Conservation (phyloP, 2,329 filamentous ascomycete genomes). For the Aspergillus fischeri region DNA sequence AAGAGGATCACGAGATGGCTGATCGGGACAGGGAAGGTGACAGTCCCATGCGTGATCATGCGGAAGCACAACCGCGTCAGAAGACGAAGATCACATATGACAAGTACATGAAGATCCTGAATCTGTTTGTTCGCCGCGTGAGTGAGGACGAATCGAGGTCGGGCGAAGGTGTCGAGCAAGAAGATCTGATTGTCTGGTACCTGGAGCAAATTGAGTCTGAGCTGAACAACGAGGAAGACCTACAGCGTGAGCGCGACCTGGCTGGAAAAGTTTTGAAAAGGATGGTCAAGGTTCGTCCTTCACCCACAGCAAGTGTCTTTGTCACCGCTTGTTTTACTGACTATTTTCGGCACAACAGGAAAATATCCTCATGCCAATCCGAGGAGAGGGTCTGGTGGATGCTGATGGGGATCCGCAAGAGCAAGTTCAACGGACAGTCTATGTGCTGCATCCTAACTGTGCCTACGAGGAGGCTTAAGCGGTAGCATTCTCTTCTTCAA, state of each 20-base stretch:
- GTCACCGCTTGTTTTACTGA: constrained; percentile 1
- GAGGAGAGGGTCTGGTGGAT: constrained; percentile 86
- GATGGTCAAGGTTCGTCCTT: constrained; percentile 78
- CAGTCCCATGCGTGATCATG: constrained; percentile 51
- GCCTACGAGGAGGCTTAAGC: constrained; percentile 60
- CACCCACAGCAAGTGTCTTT: background rate
- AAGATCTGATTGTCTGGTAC: constrained; percentile 82
- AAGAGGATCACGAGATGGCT: constrained; percentile 49
- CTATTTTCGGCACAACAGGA: constrained; percentile 41
- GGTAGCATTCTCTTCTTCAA: constrained; percentile 6
- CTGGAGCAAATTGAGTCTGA: constrained; percentile 85
- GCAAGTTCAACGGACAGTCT: constrained; percentile 57
- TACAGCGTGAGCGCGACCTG: constrained; percentile 68
- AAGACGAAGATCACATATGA: constrained; percentile 93
- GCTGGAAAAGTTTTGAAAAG: constrained; percentile 84
- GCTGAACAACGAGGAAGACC: constrained; percentile 73
- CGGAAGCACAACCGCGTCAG: constrained; percentile 48
- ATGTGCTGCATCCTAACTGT: constrained; percentile 92
- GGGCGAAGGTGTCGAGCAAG: constrained; percentile 80
- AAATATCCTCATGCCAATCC: constrained; percentile 56
- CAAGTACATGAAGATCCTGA: constrained; percentile 88
- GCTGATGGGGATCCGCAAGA: constrained; percentile 55
- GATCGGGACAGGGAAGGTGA: constrained; percentile 47
- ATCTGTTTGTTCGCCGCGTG: constrained; percentile 75
- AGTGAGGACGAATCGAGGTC: constrained; percentile 72